Evolutionary conservation across 2,329 filamentous ascomycete species (phyloP).

Genomic region (Tolypocladium tundrense): DNA sequence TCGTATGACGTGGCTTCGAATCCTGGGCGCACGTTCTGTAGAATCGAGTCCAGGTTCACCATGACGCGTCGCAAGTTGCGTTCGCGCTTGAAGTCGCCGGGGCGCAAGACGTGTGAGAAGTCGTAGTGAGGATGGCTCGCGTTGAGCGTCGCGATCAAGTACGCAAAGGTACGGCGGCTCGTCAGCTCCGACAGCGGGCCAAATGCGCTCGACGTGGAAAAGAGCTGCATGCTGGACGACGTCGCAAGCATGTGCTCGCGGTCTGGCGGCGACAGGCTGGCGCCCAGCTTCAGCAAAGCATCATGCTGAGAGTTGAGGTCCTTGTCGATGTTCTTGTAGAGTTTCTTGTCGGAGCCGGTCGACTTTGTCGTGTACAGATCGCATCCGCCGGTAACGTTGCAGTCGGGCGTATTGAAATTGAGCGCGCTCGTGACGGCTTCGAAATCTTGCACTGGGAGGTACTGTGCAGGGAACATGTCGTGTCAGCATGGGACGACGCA

Average conservation of each 20-base stretch:
- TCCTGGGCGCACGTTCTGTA: constrained; percentile 74
- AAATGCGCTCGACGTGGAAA: constrained; percentile 84
- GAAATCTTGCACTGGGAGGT: constrained; percentile 81
- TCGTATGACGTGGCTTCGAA: constrained; percentile 33
- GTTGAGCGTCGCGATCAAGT: constrained; percentile 92
- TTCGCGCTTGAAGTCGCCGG: constrained; percentile 83
- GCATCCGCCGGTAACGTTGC: constrained; percentile 84
- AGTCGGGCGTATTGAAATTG: constrained; percentile 91
- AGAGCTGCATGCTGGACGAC: constrained; percentile 48
- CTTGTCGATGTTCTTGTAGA: constrained; percentile 91
- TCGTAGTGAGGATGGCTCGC: constrained; percentile 88
- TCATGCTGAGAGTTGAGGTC: constrained; percentile 87
- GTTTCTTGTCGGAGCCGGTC: constrained; percentile 87
- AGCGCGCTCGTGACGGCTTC: constrained; percentile 86
- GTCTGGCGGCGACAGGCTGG: constrained; percentile 76
- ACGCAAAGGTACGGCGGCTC: constrained; percentile 86
- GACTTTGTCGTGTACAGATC: constrained; percentile 98
- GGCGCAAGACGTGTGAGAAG: constrained; percentile 84
- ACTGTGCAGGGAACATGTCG: constrained; percentile 41
- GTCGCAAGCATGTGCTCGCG: constrained; percentile 56
- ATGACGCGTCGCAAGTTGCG: constrained; percentile 71
- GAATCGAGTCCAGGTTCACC: constrained; percentile 75
- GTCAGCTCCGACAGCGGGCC: constrained; percentile 80
- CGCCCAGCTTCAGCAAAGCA: constrained; percentile 74
- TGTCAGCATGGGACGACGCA: constrained; percentile 1